Base-by-base conservation (phyloP, 2,329 filamentous ascomycete genomes). In the Cordyceps militaris region DNA sequence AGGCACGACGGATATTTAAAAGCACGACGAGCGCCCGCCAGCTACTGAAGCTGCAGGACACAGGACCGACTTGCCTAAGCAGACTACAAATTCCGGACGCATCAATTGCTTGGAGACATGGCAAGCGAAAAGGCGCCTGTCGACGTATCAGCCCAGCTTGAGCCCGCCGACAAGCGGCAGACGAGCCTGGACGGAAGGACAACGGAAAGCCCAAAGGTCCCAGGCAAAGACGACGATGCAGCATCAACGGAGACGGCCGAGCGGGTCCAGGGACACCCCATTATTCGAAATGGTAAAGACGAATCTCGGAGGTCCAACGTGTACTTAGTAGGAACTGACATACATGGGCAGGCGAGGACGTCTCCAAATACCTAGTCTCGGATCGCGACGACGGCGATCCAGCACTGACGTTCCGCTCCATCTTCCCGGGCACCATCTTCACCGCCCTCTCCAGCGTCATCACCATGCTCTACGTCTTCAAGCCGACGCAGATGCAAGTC, bases 401-500 rank as follows among this genome's bases (percentile, higher is more conserved):
- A 10, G 42, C 63, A 9, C 32, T 65, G 42, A 65, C 63, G 1
- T 64, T 65, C 43, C 59, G 63, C 1, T 63, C 63, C 10, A 51
- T 64, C 21, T 30, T 63, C 21, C 16, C 63, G 16, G 63, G 63
- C 38, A 63, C 60, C 30, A 47, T 47, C 8, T 54, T 61, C 7
- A 60, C 63, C 0, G 62, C 62, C 1, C 53, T 64, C 1, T 62
- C 63, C 5, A 65, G 63, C 32, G 61, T 61, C 40, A 64, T 63
- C 47, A 64, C 63, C 7, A 63, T 62, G 61, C 55, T 65, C 1
- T 62, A 61, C 34, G 57, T 57, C 7, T 63, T 63, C 43, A 63
- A 63, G 24, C 61, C 61, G 23, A 58, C 59, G 9, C 56, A 61
- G 38, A 63, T 63, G 58, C 46, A 58, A 38, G 60, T 63, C 19